Conservation (phyloP, 2,329 filamentous ascomycete species). For the Penicillium occitanis region DNA sequence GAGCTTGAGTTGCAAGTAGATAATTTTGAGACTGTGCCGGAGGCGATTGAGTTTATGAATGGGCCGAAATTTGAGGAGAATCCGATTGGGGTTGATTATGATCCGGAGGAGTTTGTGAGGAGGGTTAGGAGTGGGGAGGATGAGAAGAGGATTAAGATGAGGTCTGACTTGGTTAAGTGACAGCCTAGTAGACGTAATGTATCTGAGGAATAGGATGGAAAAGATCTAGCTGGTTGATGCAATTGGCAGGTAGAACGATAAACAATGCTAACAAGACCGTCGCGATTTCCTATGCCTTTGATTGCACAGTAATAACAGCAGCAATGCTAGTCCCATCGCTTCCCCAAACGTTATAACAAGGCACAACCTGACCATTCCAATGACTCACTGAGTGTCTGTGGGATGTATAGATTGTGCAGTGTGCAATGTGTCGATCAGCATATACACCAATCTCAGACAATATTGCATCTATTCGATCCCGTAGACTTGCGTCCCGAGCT, state of each 20-base stretch:
- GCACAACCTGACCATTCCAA: conserved; percentile 41
- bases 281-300: background rate
- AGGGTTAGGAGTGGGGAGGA: background rate
- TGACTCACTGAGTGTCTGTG: conserved; percentile 25
- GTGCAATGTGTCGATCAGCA: conserved; percentile 22
- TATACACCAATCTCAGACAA: conserved; percentile 21
- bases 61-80: background rate
- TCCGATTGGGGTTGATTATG: background rate
- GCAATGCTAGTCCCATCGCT: conserved; percentile 33
- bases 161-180: background rate
- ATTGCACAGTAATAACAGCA: conserved; percentile 37
- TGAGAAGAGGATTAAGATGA: background rate
- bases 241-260: too few species aligned
- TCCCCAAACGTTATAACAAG: conserved; percentile 45
- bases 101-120: background rate
- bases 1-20: conserved; percentile 31
- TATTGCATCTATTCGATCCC: conserved; percentile 28
- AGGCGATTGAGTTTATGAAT: background rate
- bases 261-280: too few species aligned
- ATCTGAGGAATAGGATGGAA: too few species aligned
- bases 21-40: conserved; percentile 25
- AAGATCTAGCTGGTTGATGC: too few species aligned
- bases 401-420: conserved; percentile 40
- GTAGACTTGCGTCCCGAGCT: conserved; percentile 22
- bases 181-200: background rate